Conservation (phyloP, 176 grass and related monocot species). For the Pontederia paniculata region DNA sequence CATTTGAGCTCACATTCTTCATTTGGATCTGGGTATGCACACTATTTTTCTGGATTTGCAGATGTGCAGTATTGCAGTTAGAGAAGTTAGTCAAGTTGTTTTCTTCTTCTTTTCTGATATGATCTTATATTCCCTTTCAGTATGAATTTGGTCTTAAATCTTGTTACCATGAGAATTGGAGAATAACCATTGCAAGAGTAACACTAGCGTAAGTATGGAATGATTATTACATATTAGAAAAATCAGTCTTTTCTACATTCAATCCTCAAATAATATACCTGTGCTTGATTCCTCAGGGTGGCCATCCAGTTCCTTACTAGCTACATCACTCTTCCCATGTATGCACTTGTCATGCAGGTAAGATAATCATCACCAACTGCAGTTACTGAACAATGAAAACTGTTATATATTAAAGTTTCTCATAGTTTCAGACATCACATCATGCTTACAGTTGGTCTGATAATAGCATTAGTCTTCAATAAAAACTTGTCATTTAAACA, state of each 20-base stretch:
- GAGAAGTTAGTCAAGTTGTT: neutral
- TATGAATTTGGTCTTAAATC: slow-evolving; percentile 13
- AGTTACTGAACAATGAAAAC: neutral
- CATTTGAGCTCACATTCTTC: slow-evolving; percentile 14
- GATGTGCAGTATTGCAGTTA: neutral
- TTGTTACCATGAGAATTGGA: slow-evolving; percentile 12
- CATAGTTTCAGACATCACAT: neutral
- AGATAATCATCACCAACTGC: too few relatives aligned
- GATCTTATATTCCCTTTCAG: neutral
- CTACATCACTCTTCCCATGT: slow-evolving; percentile 15
- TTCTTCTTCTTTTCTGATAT: neutral
- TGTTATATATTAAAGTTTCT: neutral
- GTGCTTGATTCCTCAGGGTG: slow-evolving; percentile 5
- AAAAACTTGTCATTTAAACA: neutral
- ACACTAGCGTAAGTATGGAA: neutral
- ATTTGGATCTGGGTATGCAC: slow-evolving; percentile 10
- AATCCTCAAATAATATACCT: neutral
- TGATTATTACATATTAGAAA: neutral
- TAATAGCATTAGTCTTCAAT: neutral
- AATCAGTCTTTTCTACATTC: neutral
- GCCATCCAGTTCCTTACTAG: slow-evolving; percentile 8
- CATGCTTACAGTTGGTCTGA: neutral
- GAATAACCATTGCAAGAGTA: slow-evolving; percentile 9
- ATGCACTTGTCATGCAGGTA: slow-evolving; percentile 15
- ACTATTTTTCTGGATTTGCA: neutral